These are phyloP conservation scores for Boletus sp. DNA, from an alignment of 768 basidiomycete genomes.

Conservation along the genomic window DNA sequence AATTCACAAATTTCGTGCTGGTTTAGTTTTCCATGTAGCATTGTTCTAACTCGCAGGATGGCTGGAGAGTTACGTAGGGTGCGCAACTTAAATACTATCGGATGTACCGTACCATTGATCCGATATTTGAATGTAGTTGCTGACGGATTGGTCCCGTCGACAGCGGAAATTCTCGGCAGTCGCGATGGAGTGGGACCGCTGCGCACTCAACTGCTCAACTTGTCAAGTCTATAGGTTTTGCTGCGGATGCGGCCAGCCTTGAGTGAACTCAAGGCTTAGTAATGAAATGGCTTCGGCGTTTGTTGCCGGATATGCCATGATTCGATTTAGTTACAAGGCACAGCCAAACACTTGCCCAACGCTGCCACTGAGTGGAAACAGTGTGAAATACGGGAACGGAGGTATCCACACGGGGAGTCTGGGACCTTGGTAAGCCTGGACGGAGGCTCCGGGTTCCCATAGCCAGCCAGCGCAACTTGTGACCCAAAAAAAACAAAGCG, in stretches of 20 bases:
- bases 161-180: conserved; percentile 28
- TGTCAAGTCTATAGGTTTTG: conserved; percentile 13
- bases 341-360: conserved; percentile 23
- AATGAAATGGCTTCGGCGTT: conserved; percentile 24
- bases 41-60: background rate
- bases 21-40: background rate
- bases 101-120: conserved; percentile 33
- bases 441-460: conserved; percentile 12
- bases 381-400: conserved; percentile 33
- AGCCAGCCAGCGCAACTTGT: conserved; percentile 8
- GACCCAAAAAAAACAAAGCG: conserved; percentile 7
- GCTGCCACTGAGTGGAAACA: conserved; percentile 12
- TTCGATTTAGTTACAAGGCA: conserved; percentile 31
- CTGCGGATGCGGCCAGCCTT: conserved; percentile 17
- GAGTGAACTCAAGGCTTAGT: conserved; percentile 4
- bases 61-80: conserved; percentile 25
- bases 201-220: background rate
- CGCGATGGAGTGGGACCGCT: conserved; percentile 6
- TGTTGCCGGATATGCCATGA: conserved; percentile 23
- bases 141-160: conserved; percentile 22
- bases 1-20: conserved; percentile 4
- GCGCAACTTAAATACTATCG: conserved; percentile 24
- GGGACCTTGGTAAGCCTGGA: conserved; percentile 6
- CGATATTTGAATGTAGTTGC: conserved; percentile 26
- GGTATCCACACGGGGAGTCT: conserved; percentile 13